Conservation (phyloP, 345 rosid species). For the Eucalyptus erythrocorys region DNA sequence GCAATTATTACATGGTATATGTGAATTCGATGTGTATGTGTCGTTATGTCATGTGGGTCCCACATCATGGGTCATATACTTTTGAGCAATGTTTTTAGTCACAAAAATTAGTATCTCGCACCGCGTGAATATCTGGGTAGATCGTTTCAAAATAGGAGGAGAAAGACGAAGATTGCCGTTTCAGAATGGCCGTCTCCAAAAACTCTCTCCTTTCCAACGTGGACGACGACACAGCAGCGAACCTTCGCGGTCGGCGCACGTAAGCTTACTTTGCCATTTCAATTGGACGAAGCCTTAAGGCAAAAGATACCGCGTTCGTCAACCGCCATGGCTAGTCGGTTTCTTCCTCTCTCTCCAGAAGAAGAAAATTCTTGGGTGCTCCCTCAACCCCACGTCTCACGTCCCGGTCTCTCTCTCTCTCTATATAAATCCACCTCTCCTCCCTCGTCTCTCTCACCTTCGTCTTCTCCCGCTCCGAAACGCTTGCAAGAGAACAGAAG, state of each 20-base stretch:
- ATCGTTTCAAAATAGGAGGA: too few relatives aligned
- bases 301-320: not conserved
- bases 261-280: not conserved
- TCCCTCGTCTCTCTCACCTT: not conserved
- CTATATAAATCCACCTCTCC: not conserved
- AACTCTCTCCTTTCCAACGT: not conserved
- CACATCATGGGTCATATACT: not conserved
- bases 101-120: too few relatives aligned
- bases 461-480: not conserved
- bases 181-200: not conserved
- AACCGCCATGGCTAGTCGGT: not conserved
- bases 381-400: not conserved
- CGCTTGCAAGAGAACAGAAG: not conserved
- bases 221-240: not conserved
- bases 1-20: too few relatives aligned
- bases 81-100: too few relatives aligned
- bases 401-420: not conserved
- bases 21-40: too few relatives aligned
- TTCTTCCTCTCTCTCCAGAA: not conserved
- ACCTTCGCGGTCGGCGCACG: not conserved
- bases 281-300: not conserved
- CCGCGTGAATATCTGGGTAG: not conserved
- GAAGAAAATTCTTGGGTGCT: not conserved
- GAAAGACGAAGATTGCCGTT: not conserved
- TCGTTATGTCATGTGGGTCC: too few relatives aligned